A percentile compares a stretch with the other conserved stretches of the same genome.
These are phyloP conservation scores for Lenwebbia sp. DNA, from an alignment of 345 rosid species.

Conservation along the genomic window DNA sequence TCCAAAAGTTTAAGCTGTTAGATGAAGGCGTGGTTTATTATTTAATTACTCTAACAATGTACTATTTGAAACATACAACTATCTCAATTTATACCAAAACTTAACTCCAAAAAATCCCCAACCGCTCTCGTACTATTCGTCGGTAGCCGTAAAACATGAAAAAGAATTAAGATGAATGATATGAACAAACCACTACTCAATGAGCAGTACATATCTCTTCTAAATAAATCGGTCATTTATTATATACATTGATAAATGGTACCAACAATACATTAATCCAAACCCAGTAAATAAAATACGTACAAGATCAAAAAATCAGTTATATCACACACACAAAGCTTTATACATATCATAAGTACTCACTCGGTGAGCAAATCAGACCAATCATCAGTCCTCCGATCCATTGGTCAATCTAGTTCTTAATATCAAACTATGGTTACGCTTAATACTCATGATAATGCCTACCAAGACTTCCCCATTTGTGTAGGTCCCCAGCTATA, in stretches of 20 bases:
- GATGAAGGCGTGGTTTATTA: no score
- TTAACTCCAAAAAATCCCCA: no score
- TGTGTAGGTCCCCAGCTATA: no score
- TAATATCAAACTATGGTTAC: background rate
- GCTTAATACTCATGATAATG: background rate
- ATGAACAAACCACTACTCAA: background rate
- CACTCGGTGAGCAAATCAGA: background rate
- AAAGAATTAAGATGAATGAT: background rate
- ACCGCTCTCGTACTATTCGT: no score
- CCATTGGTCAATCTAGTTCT: background rate
- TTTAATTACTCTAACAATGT: no score
- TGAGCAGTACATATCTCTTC: no score
- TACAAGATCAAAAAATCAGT: background rate
- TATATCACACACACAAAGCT: no score
- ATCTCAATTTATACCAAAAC: no score
- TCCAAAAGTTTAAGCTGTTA: no score
- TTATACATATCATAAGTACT: no score
- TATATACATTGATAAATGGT: background rate
- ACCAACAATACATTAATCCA: fast-evolving
- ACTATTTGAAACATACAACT: no score
- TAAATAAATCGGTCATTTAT: fast-evolving
- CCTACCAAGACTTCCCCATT: background rate
- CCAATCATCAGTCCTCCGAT: background rate
- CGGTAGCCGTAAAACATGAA: no score
- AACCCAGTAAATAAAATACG: background rate